Evolutionary conservation across 192 early-diverging fungal species (phyloP), one percentile per base, ranked within the genome.

Genomic region (Linnemannia elongata): DNA sequence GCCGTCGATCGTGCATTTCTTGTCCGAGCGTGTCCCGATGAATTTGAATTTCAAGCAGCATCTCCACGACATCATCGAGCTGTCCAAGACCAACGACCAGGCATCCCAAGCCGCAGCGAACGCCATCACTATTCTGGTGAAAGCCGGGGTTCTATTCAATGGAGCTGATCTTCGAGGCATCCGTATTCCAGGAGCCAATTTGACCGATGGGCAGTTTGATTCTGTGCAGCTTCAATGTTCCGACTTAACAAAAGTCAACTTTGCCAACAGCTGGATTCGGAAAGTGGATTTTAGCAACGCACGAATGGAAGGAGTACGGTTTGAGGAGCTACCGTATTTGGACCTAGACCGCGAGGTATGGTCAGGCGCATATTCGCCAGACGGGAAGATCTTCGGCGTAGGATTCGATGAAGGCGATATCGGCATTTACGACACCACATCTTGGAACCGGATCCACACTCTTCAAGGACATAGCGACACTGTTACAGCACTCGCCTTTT

Each of bases 51-150:
- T 79, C 69, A 79, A 77, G 38, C 6, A 79, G 24, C 47, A 79
- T 41, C 77, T 79, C 7, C 20, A 55, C 35, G 69, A 44, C 35
- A 39, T 72, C 10, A 79, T 79, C n/a, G 77, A 79, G 54, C 45
- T 39, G 55, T 79, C 77, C 41, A 79, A 79, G 52, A 30, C 18
- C 6, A 33, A 79, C 20, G 38, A 57, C 18, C 52, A 54, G 52
- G 52, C 52, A 22, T 54, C 52, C 15, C 52, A 20, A 22, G 76
- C 76, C 12, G 76, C 76, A 44, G 76, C 76, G 24, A 78, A 69
- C 52, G 76, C 76, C n/a, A 70, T 78, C 38, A 78, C 76, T 13
- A 78, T 69, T 38, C 35, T 78, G n/a, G 66, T 69, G 27, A 68
- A 66, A 38, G 76, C 76, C 9, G 66, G 66, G 30, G 45, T 69